These are phyloP conservation scores for Microstroma glucosiphilum DNA, from an alignment of 1,284 basidiomycete species.

Conservation along the genomic window DNA sequence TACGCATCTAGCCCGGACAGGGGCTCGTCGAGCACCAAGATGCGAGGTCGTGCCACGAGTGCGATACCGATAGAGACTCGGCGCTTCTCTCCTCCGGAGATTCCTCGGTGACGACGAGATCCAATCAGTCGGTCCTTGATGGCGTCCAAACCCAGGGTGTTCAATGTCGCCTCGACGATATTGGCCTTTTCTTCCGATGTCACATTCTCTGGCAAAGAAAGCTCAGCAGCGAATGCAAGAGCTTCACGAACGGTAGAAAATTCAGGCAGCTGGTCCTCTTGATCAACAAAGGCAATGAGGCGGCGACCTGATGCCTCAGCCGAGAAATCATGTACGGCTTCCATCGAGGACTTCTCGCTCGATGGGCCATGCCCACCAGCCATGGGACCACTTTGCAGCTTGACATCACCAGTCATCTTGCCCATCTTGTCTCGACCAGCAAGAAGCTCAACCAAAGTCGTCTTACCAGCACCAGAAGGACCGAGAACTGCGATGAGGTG, in stretches of 20 bases:
- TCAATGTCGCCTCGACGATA: constrained; percentile 21
- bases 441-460: constrained; percentile 35
- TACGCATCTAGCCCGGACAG: constrained; percentile 34
- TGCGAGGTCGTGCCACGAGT: constrained; percentile 28
- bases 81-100: constrained; percentile 33
- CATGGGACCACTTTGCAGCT: constrained; percentile 10
- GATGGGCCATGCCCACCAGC: neutral
- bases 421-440: constrained; percentile 34
- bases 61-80: constrained; percentile 34
- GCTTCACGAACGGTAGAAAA: constrained; percentile 37
- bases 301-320: constrained; percentile 8
- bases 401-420: constrained; percentile 19
- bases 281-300: constrained; percentile 32
- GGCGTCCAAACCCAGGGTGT: constrained; percentile 25
- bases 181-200: constrained; percentile 17
- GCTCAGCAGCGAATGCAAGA: constrained; percentile 30
- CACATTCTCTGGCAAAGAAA: constrained; percentile 32
- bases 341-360: neutral
- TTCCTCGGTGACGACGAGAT: constrained; percentile 26
- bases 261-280: constrained; percentile 33
- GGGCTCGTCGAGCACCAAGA: constrained; percentile 36
- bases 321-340: neutral
- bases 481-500: constrained; percentile 34
- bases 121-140: constrained; percentile 32
- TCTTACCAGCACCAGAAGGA: constrained; percentile 38